Percentiles rank a stretch among this genome's conserved stretches.
phyloP scores from a whole-genome alignment of 2,329 filamentous ascomycete genomes.

The Dryadomyces sulphureus region DNA sequence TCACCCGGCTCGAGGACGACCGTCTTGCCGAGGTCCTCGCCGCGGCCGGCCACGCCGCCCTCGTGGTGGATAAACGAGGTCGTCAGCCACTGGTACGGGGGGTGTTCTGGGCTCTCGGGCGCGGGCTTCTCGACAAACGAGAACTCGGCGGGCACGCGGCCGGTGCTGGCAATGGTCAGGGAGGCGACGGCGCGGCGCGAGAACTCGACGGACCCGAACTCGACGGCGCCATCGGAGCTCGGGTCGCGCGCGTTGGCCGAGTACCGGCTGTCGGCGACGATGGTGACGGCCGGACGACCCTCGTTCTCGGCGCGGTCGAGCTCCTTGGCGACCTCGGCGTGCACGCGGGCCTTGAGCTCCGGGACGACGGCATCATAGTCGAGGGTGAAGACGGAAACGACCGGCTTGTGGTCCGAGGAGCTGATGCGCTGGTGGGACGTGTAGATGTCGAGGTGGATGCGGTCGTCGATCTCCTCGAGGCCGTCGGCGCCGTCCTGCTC shows the following conservation, averaged over 20 bases:
- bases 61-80: slow-evolving; percentile 44
- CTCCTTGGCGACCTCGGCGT: slow-evolving; percentile 75
- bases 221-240: slow-evolving; percentile 30
- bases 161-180: slow-evolving; percentile 84
- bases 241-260: background rate
- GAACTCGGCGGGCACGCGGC: slow-evolving; percentile 65
- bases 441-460: slow-evolving; percentile 50
- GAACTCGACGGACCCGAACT: slow-evolving; percentile 66
- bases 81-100: slow-evolving; percentile 49
- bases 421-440: slow-evolving; percentile 77
- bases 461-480: slow-evolving; percentile 41
- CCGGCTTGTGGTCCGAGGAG: slow-evolving; percentile 90
- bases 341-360: slow-evolving; percentile 67
- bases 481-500: slow-evolving; percentile 32
- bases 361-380: slow-evolving; percentile 79
- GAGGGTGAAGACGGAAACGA: slow-evolving; percentile 69
- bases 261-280: slow-evolving; percentile 51
- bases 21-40: slow-evolving; percentile 28
- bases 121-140: slow-evolving; percentile 62
- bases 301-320: slow-evolving; percentile 57
- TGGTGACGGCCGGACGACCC: slow-evolving; percentile 26
- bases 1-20: slow-evolving; percentile 75
- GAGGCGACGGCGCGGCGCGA: slow-evolving; percentile 48
- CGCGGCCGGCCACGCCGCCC: slow-evolving; percentile 17
- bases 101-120: slow-evolving; percentile 24